These are phyloP conservation scores for Cordyceps cateniannulata DNA, from an alignment of 2,329 filamentous ascomycete genomes.

Conservation along the genomic window DNA sequence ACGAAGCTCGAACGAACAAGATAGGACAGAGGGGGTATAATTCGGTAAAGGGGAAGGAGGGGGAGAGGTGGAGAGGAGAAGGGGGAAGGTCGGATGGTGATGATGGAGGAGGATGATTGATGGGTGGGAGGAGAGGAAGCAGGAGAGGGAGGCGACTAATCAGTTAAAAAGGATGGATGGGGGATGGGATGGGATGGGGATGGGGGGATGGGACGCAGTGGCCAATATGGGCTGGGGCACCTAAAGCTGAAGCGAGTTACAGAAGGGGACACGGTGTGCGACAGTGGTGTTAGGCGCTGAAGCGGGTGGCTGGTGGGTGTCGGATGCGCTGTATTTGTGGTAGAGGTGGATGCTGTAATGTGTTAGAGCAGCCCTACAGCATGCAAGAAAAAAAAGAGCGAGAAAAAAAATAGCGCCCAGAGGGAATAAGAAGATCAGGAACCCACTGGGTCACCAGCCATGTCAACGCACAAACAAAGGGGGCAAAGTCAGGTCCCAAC, in stretches of 20 bases:
- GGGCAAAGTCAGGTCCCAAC: background rate
- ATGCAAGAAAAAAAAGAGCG: background rate
- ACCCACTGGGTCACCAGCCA: background rate
- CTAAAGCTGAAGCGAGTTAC: background rate
- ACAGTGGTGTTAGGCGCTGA: background rate
- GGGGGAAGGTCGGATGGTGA: slow-evolving; percentile 21
- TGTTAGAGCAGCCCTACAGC: background rate
- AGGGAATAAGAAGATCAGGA: background rate
- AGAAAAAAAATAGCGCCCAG: background rate
- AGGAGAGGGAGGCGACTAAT: slow-evolving; percentile 15
- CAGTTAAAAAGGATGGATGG: background rate
- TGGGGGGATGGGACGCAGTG: background rate
- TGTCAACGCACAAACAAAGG: background rate
- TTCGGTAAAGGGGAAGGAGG: slow-evolving; percentile 19
- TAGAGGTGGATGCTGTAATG: background rate
- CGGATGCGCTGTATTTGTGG: background rate
- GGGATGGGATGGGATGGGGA: background rate
- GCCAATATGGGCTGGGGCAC: background rate
- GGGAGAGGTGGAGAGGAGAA: slow-evolving; percentile 22
- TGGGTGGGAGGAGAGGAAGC: slow-evolving; percentile 19
- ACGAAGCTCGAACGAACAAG: slow-evolving; percentile 16
- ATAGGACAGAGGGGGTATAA: slow-evolving; percentile 18
- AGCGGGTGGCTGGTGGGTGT: background rate
- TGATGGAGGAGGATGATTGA: slow-evolving; percentile 19
- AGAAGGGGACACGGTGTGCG: background rate